These are phyloP conservation scores for Aspergillus asperescens DNA, from an alignment of 495 filamentous ascomycete species.

Conservation along the genomic window DNA sequence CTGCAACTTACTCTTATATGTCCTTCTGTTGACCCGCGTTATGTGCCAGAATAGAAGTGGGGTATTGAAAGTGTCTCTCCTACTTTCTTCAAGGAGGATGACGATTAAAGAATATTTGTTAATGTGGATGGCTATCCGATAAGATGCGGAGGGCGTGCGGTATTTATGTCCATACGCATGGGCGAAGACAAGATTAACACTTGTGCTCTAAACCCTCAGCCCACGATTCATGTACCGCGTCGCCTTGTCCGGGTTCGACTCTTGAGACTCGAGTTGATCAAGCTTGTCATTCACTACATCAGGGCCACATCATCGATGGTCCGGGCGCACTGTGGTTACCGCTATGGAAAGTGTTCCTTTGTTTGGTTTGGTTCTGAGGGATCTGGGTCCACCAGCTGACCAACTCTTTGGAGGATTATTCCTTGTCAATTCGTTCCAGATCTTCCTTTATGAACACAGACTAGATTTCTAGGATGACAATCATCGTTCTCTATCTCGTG, in stretches of 20 bases:
- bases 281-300: neutral
- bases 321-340: neutral
- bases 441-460: neutral
- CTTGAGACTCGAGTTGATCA: neutral
- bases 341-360: slow-evolving; percentile 22
- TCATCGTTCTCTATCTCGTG: neutral
- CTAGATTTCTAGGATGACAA: neutral
- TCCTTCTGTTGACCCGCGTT: neutral
- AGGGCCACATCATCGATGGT: neutral
- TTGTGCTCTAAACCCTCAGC: too few relatives aligned
- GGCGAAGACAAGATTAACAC: neutral
- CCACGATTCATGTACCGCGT: neutral
- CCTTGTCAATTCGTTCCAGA: slow-evolving; percentile 6
- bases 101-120: neutral
- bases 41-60: too few relatives aligned
- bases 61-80: too few relatives aligned
- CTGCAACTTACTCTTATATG: neutral
- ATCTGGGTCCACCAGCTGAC: slow-evolving; percentile 8
- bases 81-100: too few relatives aligned
- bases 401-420: neutral
- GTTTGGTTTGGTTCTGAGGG: slow-evolving; percentile 28
- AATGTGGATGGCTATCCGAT: neutral
- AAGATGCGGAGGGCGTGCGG: neutral
- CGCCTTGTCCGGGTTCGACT: neutral
- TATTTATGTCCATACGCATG: neutral